phyloP scores from a whole-genome alignment of 1,139 yeast species.

The Taphrina flavorubra region DNA sequence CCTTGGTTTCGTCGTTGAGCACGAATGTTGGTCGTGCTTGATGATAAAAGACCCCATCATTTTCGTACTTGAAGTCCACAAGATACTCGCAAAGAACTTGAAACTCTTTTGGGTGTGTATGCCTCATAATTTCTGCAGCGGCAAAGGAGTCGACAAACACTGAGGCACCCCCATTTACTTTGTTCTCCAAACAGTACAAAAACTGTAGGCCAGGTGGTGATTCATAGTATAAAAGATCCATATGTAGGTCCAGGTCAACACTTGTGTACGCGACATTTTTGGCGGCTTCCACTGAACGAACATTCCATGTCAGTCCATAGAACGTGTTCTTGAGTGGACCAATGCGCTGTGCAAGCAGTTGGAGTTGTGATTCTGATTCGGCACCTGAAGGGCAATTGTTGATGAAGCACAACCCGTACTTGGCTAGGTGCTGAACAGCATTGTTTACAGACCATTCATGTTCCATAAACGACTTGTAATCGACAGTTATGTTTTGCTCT shows the following conservation, averaged over 20 bases:
- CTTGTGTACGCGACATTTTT: conserved; percentile 76
- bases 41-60: conserved; percentile 68
- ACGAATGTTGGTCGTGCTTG: conserved; percentile 70
- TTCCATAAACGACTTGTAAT: conserved; percentile 57
- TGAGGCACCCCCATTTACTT: conserved; percentile 71
- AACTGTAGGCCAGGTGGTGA: conserved; percentile 84
- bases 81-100: conserved; percentile 69
- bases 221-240: conserved; percentile 80
- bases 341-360: conserved; percentile 62
- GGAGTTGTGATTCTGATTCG: conserved; percentile 51
- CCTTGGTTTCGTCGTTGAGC: conserved; percentile 56
- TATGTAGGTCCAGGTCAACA: conserved; percentile 72
- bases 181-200: conserved; percentile 69
- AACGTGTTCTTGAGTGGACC: conserved; percentile 77
- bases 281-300: conserved; percentile 65
- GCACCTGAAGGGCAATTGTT: conserved; percentile 58
- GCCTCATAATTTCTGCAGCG: conserved; percentile 64
- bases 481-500: conserved; percentile 49
- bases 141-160: conserved; percentile 75
- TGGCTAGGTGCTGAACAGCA: conserved; percentile 60
- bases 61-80: conserved; percentile 71
- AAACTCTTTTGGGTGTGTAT: conserved; percentile 67
- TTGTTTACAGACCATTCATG: conserved; percentile 54
- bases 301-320: conserved; percentile 77
- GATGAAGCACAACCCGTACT: conserved; percentile 66